Base-by-base conservation (phyloP, 208 protist genomes). In the Lotmaria passim region DNA sequence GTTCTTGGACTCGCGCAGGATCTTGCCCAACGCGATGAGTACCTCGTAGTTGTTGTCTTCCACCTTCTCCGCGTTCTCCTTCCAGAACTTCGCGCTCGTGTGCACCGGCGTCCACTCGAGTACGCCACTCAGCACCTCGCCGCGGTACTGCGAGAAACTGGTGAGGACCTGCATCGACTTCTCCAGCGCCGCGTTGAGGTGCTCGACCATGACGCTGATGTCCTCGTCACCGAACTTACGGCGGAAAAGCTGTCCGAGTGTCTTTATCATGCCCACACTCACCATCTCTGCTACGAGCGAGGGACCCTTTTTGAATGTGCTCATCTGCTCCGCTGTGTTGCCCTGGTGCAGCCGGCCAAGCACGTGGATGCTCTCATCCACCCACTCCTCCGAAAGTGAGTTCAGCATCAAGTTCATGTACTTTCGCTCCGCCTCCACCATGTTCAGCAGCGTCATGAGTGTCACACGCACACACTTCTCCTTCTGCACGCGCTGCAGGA, bases 101-200 rank as follows among this genome's bases (percentile, higher is more conserved):
- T 98, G 96, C 43, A 97, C 91, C 12, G 94, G 94, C 6, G 86
- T 93, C 93, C 94, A 98, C 73, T 98, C 91, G 10, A 98, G 86
- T 33, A 80, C 64, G 28, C 86, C 90, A 48, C 81, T 93, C 39
- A 94, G 80, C 34, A 98, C 89, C 73, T 98, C 94, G 43, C 93
- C 91, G 21, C 84, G 76, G 75, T 98, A 98, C 76, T 95, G 84
- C 26, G 90, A 90, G 78, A 97, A 98, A 57, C 86, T 95, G 15
- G 91, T 96, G 7, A 98, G 78, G 46, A 86, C 87, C 64, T 97
- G 91, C 83, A 98, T 94, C 19, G 88, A 93, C 48, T 83, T 69
- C 58, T 98, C 90, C 24, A 97, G 78, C 12, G 82, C 78, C 8
- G 60, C 69, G 21, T 82, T 61, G 8, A 98, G 71, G 31, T 84